Evolutionary conservation across 139 green algal genomes (phyloP), one percentile per base, ranked within the genome.

Genomic region (Chlorella sp.): DNA sequence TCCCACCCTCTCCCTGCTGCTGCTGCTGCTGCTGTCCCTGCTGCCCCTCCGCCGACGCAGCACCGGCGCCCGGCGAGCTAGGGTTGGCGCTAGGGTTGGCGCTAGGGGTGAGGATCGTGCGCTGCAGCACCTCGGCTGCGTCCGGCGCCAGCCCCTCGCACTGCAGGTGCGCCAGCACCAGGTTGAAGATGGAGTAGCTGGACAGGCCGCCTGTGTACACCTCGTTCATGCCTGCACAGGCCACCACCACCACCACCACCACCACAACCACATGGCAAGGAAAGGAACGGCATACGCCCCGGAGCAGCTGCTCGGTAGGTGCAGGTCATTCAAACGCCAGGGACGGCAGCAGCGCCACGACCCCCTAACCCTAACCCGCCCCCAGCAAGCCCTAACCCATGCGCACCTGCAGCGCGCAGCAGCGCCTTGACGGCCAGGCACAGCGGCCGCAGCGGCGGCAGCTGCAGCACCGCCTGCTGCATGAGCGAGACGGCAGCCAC

Each of bases 111-210:
- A 34, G 3, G n/a, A 26, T 26, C 3, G 3, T 30, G 3, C 6
- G 6, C 3, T 35, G 61, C 14, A 23, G 2, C 3, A 36, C 3
- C 23, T 67, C 27, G 3, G 23, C 6, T 30, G 23, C n/a, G 31
- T 33, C 5, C 55, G 62, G 14, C 31, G 74, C 73, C 32, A 72
- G 75, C 0, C 82, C 79, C 61, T 87, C 79, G 26, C 77, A 78
- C 71, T 90, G 85, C 49, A 95, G 77, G 75, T 95, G 86, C 29
- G 87, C 85, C 2, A 92, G 69, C 5, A 83, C 76, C 78, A 96
- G 86, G 74, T 91, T 91, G 62, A 89, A 70, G 0, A 94, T 35
- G n/a, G 77, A 76, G 80, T 95, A 96, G 69, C 68, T 85, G 33
- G 73, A 84, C 31, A 95, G 71, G 29, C 89, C 90, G 6, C 90